Evolutionary conservation across 345 rosid genomes (phyloP).

Genomic region (Acer campestre): DNA sequence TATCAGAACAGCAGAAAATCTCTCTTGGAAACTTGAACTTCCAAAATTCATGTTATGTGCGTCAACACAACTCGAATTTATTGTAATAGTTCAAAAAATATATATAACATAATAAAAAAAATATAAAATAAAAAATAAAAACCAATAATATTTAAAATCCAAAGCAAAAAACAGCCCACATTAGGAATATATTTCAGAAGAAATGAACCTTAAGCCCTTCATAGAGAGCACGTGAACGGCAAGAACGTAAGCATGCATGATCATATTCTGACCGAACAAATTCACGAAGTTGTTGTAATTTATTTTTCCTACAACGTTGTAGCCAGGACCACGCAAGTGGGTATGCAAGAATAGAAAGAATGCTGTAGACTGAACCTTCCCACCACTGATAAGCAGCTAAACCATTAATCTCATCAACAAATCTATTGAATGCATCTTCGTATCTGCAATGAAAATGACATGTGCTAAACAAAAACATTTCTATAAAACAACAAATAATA

Average conservation of each 20-base stretch:
- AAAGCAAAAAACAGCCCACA: not conserved
- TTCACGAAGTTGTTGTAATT: slow-evolving; percentile 89
- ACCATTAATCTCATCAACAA: slow-evolving; percentile 86
- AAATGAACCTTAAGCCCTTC: slow-evolving; percentile 86
- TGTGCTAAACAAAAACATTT: not conserved
- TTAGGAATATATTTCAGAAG: slow-evolving; percentile 11
- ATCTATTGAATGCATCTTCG: slow-evolving; percentile 83
- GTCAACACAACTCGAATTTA: not conserved
- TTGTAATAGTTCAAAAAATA: too few relatives aligned
- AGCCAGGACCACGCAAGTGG: slow-evolving; percentile 96
- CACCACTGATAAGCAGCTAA: slow-evolving; percentile 96
- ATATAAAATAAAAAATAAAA: not conserved
- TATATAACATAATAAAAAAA: not conserved
- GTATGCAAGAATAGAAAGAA: slow-evolving; percentile 79
- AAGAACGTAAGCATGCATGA: slow-evolving; percentile 94
- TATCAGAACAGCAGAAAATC: not conserved
- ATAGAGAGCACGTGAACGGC: slow-evolving; percentile 94
- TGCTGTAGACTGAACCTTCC: slow-evolving; percentile 81
- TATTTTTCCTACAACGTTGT: slow-evolving; percentile 69
- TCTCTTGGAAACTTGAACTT: not conserved
- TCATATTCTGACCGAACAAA: slow-evolving; percentile 95
- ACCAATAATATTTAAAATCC: too few relatives aligned
- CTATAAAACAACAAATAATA: not conserved
- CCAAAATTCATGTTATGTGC: not conserved
- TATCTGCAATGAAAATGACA: slow-evolving; percentile 47